Conservation (phyloP, 768 basidiomycete species). For the Rhodotorula taiwanensis region DNA sequence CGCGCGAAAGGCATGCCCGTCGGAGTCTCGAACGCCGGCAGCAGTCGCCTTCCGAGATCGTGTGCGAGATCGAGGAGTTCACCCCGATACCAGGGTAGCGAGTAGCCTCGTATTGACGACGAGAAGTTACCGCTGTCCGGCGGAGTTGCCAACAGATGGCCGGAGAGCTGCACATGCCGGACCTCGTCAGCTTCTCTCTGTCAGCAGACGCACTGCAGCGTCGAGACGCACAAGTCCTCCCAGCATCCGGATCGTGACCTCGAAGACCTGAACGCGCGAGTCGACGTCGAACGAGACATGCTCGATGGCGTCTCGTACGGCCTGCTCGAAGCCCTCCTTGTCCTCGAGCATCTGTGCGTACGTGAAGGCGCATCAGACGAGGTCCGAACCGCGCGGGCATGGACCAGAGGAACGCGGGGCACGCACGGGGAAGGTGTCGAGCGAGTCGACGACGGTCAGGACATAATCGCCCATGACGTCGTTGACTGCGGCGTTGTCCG, state of each 20-base stretch:
- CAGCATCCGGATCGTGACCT: conserved; percentile 87
- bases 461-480: conserved; percentile 83
- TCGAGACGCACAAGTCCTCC: conserved; percentile 58
- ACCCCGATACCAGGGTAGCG: conserved; percentile 63
- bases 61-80: conserved; percentile 68
- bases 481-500: conserved; percentile 64
- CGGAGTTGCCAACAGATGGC: conserved; percentile 54
- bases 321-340: conserved; percentile 68
- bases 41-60: conserved; percentile 75
- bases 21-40: conserved; percentile 84
- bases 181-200: neutral
- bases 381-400: conserved; percentile 7
- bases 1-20: conserved; percentile 90
- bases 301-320: conserved; percentile 70
- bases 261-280: conserved; percentile 96
- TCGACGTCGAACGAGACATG: conserved; percentile 87
- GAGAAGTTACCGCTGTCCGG: neutral
- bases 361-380: neutral
- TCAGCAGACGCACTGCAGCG: neutral
- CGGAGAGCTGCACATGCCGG: conserved; percentile 53
- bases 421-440: conserved; percentile 71
- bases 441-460: conserved; percentile 51
- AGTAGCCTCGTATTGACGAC: conserved; percentile 31
- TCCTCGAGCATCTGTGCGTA: conserved; percentile 59
- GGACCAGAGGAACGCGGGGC: neutral